Evolutionary conservation across 805 yeast genomes (phyloP), one percentile per base, ranked within the genome.

Genomic region (Sugiyamaella qingdaonensis): DNA sequence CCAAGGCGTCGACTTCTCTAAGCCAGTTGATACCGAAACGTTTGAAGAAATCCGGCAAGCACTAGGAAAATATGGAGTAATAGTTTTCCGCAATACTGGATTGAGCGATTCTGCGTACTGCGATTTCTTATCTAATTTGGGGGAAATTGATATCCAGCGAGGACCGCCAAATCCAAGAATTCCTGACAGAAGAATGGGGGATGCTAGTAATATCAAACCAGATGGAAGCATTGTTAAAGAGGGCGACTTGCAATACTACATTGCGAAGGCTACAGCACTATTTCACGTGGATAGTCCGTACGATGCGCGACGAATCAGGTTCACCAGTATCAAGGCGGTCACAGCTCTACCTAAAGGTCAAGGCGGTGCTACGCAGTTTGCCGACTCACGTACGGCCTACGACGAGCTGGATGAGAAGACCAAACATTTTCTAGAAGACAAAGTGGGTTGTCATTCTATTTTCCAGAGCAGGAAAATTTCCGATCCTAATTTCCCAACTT

Each of bases 221-320:
- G 47, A 44, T 21, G 47, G 47, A 2, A 21, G 34, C 10, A 44
- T 44, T 27, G 47, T 44, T 31, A 7, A 19, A 16, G 47, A 44
- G 36, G 47, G 47, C 13, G 47, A 44, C 47, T 16, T 44, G 16
- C 47, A 44, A 27, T 44, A 44, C 24, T 44, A 44, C 24, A 44
- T 44, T 44, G 47, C 47, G 14, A 44, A 44, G 36, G 47, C 47
- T 2, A 44, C 47, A 7, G 47, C 47, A 4, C 35, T 44, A 7
- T 44, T 44, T 29, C 47, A 44, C 24, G 47, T 44, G 2, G 47
- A 44, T 31, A 44, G 47, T n/a, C 47, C 47, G 5, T 44, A 44
- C 24, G 47, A 44, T 44, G 47, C 47, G 14, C 14, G 47, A 44
- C 2, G 47, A 44, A 44, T 44, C 18, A 21, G 47, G 14, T 44